phyloP scores from a whole-genome alignment of 805 yeast genomes.

The Cyberlindnera subsufficiens region DNA sequence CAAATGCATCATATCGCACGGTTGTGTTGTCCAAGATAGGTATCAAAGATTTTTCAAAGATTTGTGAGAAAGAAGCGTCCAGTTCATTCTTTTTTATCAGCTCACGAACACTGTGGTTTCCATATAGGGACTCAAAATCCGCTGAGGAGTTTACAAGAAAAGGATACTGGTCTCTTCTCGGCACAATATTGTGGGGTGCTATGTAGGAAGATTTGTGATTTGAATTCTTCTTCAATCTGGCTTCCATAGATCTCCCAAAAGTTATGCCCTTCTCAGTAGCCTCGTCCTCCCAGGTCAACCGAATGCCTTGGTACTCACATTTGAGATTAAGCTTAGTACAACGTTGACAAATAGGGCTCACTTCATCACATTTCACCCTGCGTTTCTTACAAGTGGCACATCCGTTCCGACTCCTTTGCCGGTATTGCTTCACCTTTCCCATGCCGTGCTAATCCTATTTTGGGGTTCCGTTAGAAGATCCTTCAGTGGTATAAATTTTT shows the following conservation, averaged over 20 bases:
- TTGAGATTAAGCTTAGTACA: constrained; percentile 24
- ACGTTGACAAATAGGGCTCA: constrained; percentile 27
- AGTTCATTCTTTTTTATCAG: constrained; percentile 1
- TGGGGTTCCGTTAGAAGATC: no score
- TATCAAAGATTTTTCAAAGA: constrained; percentile 13
- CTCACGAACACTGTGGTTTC: constrained; percentile 5
- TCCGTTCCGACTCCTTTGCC: constrained; percentile 34
- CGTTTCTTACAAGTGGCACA: constrained; percentile 45
- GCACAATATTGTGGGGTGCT: constrained; percentile 1
- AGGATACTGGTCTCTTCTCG: constrained; percentile 8
- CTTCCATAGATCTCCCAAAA: constrained; percentile 30
- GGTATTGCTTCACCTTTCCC: constrained; percentile 21
- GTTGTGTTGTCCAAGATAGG: constrained; percentile 8
- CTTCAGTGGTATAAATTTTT: no score
- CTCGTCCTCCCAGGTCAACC: constrained; percentile 32
- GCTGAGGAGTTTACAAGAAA: constrained; percentile 5
- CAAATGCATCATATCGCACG: constrained; percentile 11
- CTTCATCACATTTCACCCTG: constrained; percentile 41
- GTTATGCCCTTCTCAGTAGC: constrained; percentile 29
- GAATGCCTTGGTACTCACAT: constrained; percentile 17
- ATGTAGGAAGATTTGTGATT: neutral
- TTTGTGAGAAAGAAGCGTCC: constrained; percentile 3
- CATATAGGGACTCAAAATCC: neutral
- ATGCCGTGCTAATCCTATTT: constrained; percentile 5
- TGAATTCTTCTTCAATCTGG: constrained; percentile 10